Evolutionary conservation across 1,284 basidiomycete species (phyloP).

Genomic region (Mrakiaceae sp.): DNA sequence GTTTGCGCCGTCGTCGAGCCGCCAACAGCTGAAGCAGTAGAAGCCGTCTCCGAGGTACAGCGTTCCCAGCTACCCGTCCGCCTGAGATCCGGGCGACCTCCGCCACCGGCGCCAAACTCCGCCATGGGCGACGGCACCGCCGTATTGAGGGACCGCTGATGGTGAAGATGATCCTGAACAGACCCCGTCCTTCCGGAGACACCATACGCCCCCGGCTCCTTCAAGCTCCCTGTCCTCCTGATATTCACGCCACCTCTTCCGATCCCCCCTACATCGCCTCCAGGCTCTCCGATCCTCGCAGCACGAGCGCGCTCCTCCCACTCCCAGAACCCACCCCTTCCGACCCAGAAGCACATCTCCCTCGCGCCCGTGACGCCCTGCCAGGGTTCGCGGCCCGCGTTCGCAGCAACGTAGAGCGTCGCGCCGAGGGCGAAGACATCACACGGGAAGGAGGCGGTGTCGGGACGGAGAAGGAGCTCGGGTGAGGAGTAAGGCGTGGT

Average conservation of each 20-base stretch:
- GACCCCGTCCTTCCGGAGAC: too few species aligned
- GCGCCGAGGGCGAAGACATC: constrained; percentile 42
- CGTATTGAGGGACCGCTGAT: too few species aligned
- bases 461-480: constrained; percentile 36
- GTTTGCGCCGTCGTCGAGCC: too few species aligned
- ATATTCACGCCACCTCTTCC: background rate
- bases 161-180: background rate
- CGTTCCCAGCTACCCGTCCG: too few species aligned
- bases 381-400: constrained; percentile 38
- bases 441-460: constrained; percentile 32
- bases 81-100: too few species aligned
- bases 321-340: constrained; percentile 37
- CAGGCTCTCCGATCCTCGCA: constrained; percentile 20
- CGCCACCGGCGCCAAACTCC: background rate
- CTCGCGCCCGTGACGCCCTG: constrained; percentile 29
- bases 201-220: background rate
- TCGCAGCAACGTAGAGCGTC: constrained; percentile 37
- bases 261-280: background rate
- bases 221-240: constrained; percentile 1
- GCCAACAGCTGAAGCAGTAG: too few species aligned
- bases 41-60: too few species aligned
- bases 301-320: constrained; percentile 36
- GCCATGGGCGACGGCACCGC: background rate
- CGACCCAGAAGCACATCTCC: constrained; percentile 39
- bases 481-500: constrained; percentile 41